Base-by-base conservation (phyloP, 768 basidiomycete genomes). In the Tubosaeta sp. region DNA sequence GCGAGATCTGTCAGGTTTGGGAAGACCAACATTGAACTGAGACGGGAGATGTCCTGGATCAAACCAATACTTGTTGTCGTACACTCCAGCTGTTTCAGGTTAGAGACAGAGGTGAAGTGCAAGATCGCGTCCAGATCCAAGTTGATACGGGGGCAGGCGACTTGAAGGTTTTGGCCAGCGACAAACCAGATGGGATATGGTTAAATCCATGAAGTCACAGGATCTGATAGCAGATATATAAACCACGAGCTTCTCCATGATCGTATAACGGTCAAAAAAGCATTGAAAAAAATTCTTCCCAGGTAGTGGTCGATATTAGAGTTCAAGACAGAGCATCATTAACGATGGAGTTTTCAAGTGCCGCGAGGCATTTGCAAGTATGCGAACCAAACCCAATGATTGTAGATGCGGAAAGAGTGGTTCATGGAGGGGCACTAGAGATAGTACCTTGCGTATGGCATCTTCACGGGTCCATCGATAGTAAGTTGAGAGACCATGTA, bases 381-480 rank as follows among this genome's bases (percentile, higher is more conserved):
- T 2, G 10, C 19, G 6, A 24, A 18, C 5, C 41, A 25, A 43
- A 18, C 10, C 1, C 10, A 43, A 19, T 29, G 27, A 43, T 18
- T 7, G 41, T 43, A 43, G 14, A 7, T 18, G 12, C 19, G 41
- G 41, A 9, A 43, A 43, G n/a, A 27, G 41, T 18, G 41, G 25
- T 10, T n/a, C 25, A 18, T 11, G 25, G 4, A 12, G 18, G 16
- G 41, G n/a, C n/a, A 25, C 16, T 2, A 14, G 6, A 7, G 14
- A 24, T 27, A 43, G 18, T 18, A 43, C 1, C n/a, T 2, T 3
- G 25, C 14, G 11, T 3, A 29, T 10, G 5, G 41, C 16, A 10
- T 19, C 9, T 4, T 29, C 27, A 18, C 4, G 3, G 16, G 29
- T 0, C 3, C 4, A 3, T 1, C 3, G 3, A 2, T 4, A 7